phyloP scores from a whole-genome alignment of 2,329 filamentous ascomycete genomes.

The Cryphonectria carpinicola region DNA sequence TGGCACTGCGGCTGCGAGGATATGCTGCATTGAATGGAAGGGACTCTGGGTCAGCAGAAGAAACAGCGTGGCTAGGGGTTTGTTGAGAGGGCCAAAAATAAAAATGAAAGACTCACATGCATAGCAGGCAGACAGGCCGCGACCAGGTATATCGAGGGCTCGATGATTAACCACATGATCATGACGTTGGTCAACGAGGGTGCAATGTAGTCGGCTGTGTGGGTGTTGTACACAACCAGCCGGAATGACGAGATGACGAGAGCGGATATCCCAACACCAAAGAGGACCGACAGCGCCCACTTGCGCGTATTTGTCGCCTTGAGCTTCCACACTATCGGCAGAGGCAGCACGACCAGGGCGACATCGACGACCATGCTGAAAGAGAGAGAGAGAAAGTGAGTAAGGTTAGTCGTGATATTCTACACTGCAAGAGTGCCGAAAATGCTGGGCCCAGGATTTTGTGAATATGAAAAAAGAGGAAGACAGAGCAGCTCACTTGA shows the following conservation, averaged over 20 bases:
- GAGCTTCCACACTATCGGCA: constrained; percentile 25
- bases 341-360: constrained; percentile 18
- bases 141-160: constrained; percentile 26
- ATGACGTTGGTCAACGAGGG: constrained; percentile 24
- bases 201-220: constrained; percentile 22
- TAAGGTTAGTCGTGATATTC: background rate
- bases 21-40: constrained; percentile 10
- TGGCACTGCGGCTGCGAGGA: constrained; percentile 16
- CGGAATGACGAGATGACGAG: constrained; percentile 22
- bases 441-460: background rate
- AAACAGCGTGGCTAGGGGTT: too few relatives aligned
- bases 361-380: constrained; percentile 19
- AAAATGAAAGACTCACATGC: constrained; percentile 17
- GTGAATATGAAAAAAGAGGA: background rate
- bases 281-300: constrained; percentile 23
- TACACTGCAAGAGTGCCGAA: background rate
- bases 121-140: constrained; percentile 25
- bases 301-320: constrained; percentile 20
- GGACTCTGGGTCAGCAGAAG: background rate
- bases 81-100: background rate
- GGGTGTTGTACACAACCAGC: constrained; percentile 15
- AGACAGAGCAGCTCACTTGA: constrained; percentile 13
- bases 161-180: constrained; percentile 24
- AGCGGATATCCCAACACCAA: constrained; percentile 24
- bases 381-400: background rate